A percentile compares a stretch with the other conserved stretches of the same genome.
Conservation (phyloP, 768 basidiomycete genomes). For the Lentinula raphanica region DNA sequence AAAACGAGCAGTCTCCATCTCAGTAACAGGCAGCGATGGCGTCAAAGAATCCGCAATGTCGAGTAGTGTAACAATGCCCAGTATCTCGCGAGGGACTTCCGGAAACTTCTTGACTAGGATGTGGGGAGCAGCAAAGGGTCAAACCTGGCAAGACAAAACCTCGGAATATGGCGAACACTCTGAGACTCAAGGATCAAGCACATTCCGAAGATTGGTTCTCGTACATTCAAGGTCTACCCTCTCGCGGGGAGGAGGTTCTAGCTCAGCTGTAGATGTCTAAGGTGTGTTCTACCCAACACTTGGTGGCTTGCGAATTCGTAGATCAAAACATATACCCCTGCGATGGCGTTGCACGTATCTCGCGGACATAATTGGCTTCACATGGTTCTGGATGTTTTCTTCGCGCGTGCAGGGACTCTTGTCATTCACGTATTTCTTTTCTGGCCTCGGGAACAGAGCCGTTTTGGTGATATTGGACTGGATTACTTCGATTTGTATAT, state of each 20-base stretch:
- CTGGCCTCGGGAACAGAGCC: background rate
- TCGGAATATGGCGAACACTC: constrained; percentile 11
- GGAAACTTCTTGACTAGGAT: constrained; percentile 65
- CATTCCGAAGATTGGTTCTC: constrained; percentile 26
- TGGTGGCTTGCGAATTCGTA: background rate
- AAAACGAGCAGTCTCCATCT: constrained; percentile 24
- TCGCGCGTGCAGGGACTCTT: background rate
- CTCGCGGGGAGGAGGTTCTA: background rate
- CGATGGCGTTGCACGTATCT: background rate
- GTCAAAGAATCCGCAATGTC: constrained; percentile 9
- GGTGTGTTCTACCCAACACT: too few species aligned
- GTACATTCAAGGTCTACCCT: constrained; percentile 20
- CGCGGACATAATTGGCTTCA: background rate
- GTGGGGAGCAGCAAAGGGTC: constrained; percentile 59
- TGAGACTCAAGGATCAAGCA: constrained; percentile 14
- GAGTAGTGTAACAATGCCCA: constrained; percentile 37
- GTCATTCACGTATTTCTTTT: background rate
- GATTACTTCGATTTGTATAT: constrained; percentile 1
- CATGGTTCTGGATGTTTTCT: background rate
- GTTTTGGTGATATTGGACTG: background rate
- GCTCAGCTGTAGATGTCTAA: constrained; percentile 1
- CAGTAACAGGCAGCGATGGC: background rate
- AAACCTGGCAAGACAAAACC: constrained; percentile 20
- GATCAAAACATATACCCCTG: background rate
- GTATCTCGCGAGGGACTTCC: constrained; percentile 25